Base-by-base conservation (phyloP, 768 basidiomycete species). In the Amanita exitialis region DNA sequence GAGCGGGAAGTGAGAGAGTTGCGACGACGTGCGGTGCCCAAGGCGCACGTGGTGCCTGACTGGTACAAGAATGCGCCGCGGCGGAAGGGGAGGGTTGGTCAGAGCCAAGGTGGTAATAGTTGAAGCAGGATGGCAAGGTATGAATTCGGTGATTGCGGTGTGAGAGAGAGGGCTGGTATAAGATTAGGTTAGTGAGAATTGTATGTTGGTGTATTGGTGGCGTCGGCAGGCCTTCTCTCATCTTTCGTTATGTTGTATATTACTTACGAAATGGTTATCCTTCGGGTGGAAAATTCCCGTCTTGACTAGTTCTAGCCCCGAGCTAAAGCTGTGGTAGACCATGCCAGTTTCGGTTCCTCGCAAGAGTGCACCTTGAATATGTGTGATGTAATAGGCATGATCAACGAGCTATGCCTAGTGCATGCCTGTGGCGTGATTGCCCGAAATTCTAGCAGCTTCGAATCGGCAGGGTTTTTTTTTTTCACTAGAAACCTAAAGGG, bases 41-140 rank as follows among this genome's bases (percentile, higher is more conserved):
- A 71, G 63, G 86, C 86, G 42, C 73, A 87, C 61, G 78, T 77
- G 58, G 73, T 89, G 21, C 86, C 86, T 9, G 82, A 80, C 56
- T 89, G 86, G 86, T 89, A 89, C 58, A 79, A 76, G 56, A 74
- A 75, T 38, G 79, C 76, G 62, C 83, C 83, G 57, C 86, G 74
- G 75, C 77, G 69, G 61, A 65, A 65, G 62, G 63, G 66, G 53
- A 55, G 55, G 35, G 52, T 44, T 52, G 47, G 43, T 32, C 30
- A 23, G 18, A 34, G 25, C 21, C 30, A 23, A 42, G 49, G n/a
- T 43, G n/a, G 43, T 15, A 34, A 23, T 6, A 13, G 13, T 2
- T 35, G 34, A 30, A 9, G 16, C 12, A 20, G 27, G 27, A 28
- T 28, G 27, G 30, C 18, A 37, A 16, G 10, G 4, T 28, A 15